Conservation (phyloP, 805 yeast genomes). For the Nakazawaea pomicola region DNA sequence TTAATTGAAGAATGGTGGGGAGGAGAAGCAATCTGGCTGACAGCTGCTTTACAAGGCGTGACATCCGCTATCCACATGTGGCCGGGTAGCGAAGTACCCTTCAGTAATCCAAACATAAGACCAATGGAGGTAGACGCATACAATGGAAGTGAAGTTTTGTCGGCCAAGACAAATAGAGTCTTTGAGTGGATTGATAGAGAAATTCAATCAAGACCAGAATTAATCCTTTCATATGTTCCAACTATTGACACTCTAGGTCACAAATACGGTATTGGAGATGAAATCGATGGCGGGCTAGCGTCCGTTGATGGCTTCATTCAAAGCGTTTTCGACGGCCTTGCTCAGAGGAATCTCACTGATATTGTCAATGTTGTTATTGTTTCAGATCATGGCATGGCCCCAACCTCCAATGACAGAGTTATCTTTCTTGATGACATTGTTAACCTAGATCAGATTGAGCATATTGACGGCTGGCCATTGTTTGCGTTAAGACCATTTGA, state of each 20-base stretch:
- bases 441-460: constrained; percentile 48
- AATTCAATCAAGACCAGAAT: constrained; percentile 59
- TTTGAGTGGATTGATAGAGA: constrained; percentile 64
- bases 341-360: constrained; percentile 49
- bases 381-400: constrained; percentile 94
- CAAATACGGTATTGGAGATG: constrained; percentile 62
- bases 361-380: constrained; percentile 73
- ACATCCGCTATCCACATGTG: constrained; percentile 86
- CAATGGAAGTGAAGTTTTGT: constrained; percentile 57
- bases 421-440: constrained; percentile 70
- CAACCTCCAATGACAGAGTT: constrained; percentile 66
- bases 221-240: constrained; percentile 75
- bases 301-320: constrained; percentile 65
- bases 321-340: constrained; percentile 41
- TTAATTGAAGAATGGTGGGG: constrained; percentile 71
- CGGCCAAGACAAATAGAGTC: constrained; percentile 52
- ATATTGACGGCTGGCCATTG: constrained; percentile 83
- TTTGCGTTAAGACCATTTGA: constrained; percentile 63
- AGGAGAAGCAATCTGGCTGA: constrained; percentile 86
- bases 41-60: constrained; percentile 60
- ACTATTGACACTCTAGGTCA: constrained; percentile 80
- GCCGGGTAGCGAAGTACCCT: constrained; percentile 86
- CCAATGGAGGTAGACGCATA: constrained; percentile 58
- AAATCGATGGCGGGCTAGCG: constrained; percentile 46
- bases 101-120: constrained; percentile 33